Base-by-base conservation (phyloP, 2,329 filamentous ascomycete species). In the Dactylellina drechsleri region DNA sequence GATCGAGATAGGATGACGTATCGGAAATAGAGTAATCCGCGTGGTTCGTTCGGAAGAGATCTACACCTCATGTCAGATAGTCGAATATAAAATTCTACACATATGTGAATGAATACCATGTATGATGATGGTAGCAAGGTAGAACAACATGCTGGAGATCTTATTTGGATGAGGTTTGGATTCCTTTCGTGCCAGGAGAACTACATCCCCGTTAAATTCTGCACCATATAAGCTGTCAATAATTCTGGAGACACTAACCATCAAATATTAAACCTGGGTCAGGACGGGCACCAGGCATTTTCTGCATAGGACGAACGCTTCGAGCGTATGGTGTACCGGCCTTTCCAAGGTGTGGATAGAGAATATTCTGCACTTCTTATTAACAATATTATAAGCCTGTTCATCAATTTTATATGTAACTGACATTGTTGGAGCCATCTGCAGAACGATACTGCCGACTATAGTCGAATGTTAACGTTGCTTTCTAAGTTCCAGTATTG, bases 191-290 rank as follows among this genome's bases (percentile, higher is more conserved):
- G 77, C 77, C 70, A 79, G 76, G 7, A 79, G 76, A n/a, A 77
- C 78, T 79, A 65, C 23, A 70, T 57, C 15, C 4, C 65, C 47
- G 65, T 53, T n/a, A 26, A 36, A 41, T 16, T 31, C 23, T 23
- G 28, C n/a, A n/a, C n/a, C n/a, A n/a, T 50, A 18, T 15, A 56
- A 16, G 31, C 47, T n/a, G 13, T 36, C 6, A 13, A 49, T 57
- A 31, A 23, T 54, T 58, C 18, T 26, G 5, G 31, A 58, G 6
- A 18, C 45, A 36, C 31, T 47, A 18, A 76, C 72, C 66, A 50
- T 92, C 90, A 75, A 92, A 92, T 1, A 92, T 83, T 8, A 89
- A 82, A n/a, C 86, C 87, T 0, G 90, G 85, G 57, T 91, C 90
- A 0, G 90, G 89, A 57, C 88, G 85, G 28, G 86, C 84, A 18